A percentile compares a stretch with the other conserved stretches of the same genome.
These are phyloP conservation scores for Vigna hirtella DNA, from an alignment of 306 rosid species.

Conservation along the genomic window DNA sequence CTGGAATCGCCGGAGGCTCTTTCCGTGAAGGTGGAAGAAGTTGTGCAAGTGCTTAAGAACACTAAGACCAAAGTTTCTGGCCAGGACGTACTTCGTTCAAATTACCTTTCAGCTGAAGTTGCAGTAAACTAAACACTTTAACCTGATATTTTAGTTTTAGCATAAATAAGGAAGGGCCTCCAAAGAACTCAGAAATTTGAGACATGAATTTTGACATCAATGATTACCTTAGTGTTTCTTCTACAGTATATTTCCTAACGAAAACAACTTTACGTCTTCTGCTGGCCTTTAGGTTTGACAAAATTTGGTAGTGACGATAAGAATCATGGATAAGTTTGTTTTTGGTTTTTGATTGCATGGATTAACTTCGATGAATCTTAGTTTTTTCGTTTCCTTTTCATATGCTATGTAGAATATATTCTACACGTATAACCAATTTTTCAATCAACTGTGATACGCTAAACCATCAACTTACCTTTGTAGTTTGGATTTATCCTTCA, in stretches of 20 bases:
- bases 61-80: constrained; percentile 67
- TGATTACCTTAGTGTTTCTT: constrained; percentile 38
- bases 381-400: constrained; percentile 10
- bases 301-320: constrained; percentile 40
- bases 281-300: constrained; percentile 40
- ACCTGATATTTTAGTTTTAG: constrained; percentile 32
- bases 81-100: constrained; percentile 66
- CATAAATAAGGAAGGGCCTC: constrained; percentile 39
- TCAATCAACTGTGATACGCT: not conserved
- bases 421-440: not conserved
- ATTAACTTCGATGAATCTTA: constrained; percentile 26
- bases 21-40: constrained; percentile 80
- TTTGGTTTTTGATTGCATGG: constrained; percentile 34
- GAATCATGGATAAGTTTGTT: constrained; percentile 27
- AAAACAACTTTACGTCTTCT: constrained; percentile 35
- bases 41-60: constrained; percentile 77
- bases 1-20: constrained; percentile 84
- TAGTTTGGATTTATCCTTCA: not conserved
- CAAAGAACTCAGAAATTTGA: constrained; percentile 38
- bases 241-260: constrained; percentile 35
- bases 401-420: not conserved
- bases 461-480: not conserved
- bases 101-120: constrained; percentile 76
- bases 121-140: constrained; percentile 66
- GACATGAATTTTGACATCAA: constrained; percentile 40